Evolutionary conservation across 2,329 filamentous ascomycete species (phyloP).

Genomic region (Fusarium sp.): DNA sequence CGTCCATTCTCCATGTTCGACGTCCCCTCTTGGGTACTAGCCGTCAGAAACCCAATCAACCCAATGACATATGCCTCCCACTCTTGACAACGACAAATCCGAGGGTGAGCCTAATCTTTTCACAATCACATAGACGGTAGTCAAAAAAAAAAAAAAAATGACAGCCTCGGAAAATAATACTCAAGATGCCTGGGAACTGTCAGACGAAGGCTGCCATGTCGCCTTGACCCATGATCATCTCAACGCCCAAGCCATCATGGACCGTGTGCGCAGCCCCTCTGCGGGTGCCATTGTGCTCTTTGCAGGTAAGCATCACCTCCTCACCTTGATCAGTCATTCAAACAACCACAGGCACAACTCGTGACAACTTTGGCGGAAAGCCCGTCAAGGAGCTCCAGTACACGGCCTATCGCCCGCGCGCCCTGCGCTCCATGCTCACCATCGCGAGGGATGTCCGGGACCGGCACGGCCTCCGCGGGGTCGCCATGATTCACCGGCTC

Average conservation of each 20-base stretch:
- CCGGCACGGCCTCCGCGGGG: constrained; percentile 75
- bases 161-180: constrained; percentile 17
- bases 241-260: constrained; percentile 68
- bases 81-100: constrained; percentile 7
- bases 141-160: constrained; percentile 30
- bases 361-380: constrained; percentile 78
- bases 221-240: constrained; percentile 75
- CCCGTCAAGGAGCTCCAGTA: constrained; percentile 82
- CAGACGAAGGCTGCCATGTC: constrained; percentile 70
- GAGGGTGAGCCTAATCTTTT: constrained; percentile 4
- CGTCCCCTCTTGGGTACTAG: background rate
- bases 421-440: constrained; percentile 74
- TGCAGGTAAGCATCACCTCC: constrained; percentile 66
- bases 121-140: background rate
- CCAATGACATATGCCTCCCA: constrained; percentile 11
- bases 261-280: constrained; percentile 76
- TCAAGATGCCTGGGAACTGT: constrained; percentile 54
- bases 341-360: constrained; percentile 72
- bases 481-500: constrained; percentile 86
- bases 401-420: constrained; percentile 77
- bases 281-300: constrained; percentile 84
- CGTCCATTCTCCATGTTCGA: background rate
- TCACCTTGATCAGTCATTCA: background rate
- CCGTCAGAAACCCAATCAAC: background rate
- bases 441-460: constrained; percentile 70